Evolutionary conservation across 2,329 filamentous ascomycete species (phyloP), one percentile per base, ranked within the genome.

Genomic region (Botrytis paeoniae): DNA sequence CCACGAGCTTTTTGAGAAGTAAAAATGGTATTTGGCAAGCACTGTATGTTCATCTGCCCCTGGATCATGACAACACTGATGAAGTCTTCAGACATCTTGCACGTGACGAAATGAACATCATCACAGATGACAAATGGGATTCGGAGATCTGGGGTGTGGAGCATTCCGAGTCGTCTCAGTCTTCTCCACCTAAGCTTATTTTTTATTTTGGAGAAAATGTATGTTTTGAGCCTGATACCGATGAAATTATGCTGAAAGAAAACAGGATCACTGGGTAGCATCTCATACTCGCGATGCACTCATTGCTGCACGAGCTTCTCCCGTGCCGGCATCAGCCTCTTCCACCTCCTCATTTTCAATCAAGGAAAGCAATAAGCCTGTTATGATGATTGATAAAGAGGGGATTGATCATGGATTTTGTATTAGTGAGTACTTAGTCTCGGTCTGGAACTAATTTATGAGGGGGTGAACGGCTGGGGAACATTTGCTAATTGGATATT

Each of bases 351-450:
- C 59, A 1, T 51, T 71, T 20, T 71, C 45, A 5, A 54, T n/a
- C 48, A 64, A 68, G n/a, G 48, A 10, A 37, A 35, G 4, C 1
- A 69, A 32, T 14, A 72, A 72, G 35, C 70, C 70, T 10, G 39
- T 72, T 7, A 72, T 72, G 70, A 69, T 72, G 48, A 82, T 91
- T 51, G 89, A 91, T 72, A 85, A 89, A 75, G 85, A 84, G 3
- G 82, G 84, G 16, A 80, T 91, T 16, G 86, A 86, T 12, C 89
- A 92, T 81, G 88, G 86, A 0, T 92, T 91, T 80, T 91, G 89
- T 78, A 84, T 87, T 43, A 80, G 85, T 87, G 75, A 82, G 85
- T 82, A 29, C 14, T 41, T 6, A 3, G 14, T 41, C 39, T 41
- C 39, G 39, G 39, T 41, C 39, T 32, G 2, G 4, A 10, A 16